These are phyloP conservation scores for Xylaria sp. DNA, from an alignment of 2,329 filamentous ascomycete genomes.

Conservation along the genomic window DNA sequence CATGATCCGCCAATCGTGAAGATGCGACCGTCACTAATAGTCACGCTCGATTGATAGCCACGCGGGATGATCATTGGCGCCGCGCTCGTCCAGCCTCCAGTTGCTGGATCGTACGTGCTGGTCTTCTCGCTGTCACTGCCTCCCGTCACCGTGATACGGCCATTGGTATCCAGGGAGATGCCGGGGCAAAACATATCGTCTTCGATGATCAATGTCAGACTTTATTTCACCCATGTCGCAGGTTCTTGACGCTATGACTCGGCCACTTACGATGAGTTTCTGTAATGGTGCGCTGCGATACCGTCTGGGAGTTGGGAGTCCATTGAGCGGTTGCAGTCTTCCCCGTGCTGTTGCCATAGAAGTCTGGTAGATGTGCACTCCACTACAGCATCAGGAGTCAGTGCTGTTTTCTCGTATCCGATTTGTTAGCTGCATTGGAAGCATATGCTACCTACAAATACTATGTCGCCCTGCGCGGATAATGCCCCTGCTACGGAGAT, in stretches of 20 bases:
- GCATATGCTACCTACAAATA: constrained; percentile 16
- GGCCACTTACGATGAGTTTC: constrained; percentile 34
- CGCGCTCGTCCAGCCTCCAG: constrained; percentile 36
- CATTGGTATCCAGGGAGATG: constrained; percentile 44
- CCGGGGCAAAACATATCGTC: constrained; percentile 54
- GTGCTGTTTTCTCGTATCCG: background rate
- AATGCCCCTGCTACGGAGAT: constrained; percentile 33
- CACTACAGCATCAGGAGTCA: constrained; percentile 16
- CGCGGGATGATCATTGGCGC: constrained; percentile 42
- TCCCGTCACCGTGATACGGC: constrained; percentile 48
- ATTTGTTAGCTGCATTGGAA: background rate
- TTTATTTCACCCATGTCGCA: background rate
- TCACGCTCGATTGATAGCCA: constrained; percentile 49
- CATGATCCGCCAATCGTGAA: constrained; percentile 56
- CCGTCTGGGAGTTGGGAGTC: constrained; percentile 21
- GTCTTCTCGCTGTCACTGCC: constrained; percentile 45
- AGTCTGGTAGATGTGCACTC: constrained; percentile 23
- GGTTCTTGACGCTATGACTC: background rate
- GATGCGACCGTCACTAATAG: constrained; percentile 47
- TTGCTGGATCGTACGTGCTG: constrained; percentile 41
- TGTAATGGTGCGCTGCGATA: constrained; percentile 31
- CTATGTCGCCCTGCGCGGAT: constrained; percentile 24
- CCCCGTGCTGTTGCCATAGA: constrained; percentile 19
- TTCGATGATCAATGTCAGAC: constrained; percentile 23
- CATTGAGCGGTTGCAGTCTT: constrained; percentile 21